Base-by-base conservation (phyloP, 2,329 filamentous ascomycete genomes). In the Diaporthe australafricana region DNA sequence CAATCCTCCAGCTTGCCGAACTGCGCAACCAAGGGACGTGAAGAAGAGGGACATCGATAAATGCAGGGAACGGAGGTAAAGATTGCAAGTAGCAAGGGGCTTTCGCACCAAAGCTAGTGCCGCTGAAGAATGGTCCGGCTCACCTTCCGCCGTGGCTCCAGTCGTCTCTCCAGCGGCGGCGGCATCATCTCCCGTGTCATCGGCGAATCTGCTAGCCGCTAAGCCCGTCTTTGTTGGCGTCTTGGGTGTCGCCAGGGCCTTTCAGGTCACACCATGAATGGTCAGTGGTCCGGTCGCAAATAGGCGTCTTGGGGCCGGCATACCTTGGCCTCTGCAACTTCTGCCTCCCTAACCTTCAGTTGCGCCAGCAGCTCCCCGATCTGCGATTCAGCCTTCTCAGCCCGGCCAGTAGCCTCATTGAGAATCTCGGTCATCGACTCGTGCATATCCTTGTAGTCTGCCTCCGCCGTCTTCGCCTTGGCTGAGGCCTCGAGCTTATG, bases 31-130 rank as follows among this genome's bases (percentile, higher is more conserved):
- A 65, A 71, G 48, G 50, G 52, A 48, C 22, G 45, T 62, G 66
- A 72, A 50, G 42, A 73, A 50, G 57, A 57, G 67, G 53, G 71
- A 66, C 67, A 69, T 73, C 35, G 65, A 45, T 40, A 60, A 50
- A 62, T 70, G 71, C 52, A 73, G 68, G 68, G 68, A 66, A 60
- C 62, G 74, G 74, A 73, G 52, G 63, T 63, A 60, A 60, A 69
- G 73, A 77, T 80, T 80, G 77, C 79, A 81, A 80, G 80, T 84
- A 83, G 80, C 81, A 84, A 82, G 82, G 85, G 85, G 83, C 81
- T 82, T 79, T 84, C 90, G 87, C 88, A 92, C 90, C 89, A 88
- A 89, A 84, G 90, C 89, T 83, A 92, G 85, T 82, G 90, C 90
- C 80, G 86, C 84, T 79, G 90, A 91, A 81, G 89, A 89, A 84